Percentiles rank a stretch among this genome's conserved stretches.
phyloP scores from a whole-genome alignment of 768 basidiomycete genomes.

The Myochromella boudieri region DNA sequence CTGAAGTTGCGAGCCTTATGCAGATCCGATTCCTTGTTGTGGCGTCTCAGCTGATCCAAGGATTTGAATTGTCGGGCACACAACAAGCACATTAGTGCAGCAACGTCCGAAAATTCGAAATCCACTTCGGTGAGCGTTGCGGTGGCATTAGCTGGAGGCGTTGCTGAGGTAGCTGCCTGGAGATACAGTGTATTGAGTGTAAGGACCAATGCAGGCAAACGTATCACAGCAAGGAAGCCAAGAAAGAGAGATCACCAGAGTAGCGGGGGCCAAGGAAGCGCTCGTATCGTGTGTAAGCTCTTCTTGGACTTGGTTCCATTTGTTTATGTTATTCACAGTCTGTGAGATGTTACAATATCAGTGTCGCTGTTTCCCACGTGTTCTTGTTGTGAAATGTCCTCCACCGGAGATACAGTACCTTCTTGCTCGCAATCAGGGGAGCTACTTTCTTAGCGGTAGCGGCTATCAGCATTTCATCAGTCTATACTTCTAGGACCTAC shows the following conservation, averaged over 20 bases:
- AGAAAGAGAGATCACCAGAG: conserved; percentile 35
- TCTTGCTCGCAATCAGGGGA: conserved; percentile 82
- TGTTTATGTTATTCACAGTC: conserved; percentile 89
- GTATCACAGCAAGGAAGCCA: conserved; percentile 21
- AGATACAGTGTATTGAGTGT: conserved; percentile 23
- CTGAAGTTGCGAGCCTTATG: conserved; percentile 79
- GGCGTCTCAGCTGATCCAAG: conserved; percentile 80
- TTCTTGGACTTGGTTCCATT: conserved; percentile 96
- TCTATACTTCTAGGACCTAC: background rate
- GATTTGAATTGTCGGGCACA: conserved; percentile 94
- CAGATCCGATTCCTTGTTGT: conserved; percentile 91
- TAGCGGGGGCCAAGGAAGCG: conserved; percentile 19
- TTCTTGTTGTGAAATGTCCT: conserved; percentile 3
- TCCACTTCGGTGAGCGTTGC: conserved; percentile 52
- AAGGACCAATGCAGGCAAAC: conserved; percentile 24
- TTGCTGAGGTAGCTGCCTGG: conserved; percentile 24
- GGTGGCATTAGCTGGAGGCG: conserved; percentile 14
- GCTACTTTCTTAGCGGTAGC: conserved; percentile 68
- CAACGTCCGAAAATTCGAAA: conserved; percentile 81
- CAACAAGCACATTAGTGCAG: conserved; percentile 78
- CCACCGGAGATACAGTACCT: conserved; percentile 44
- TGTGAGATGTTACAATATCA: conserved; percentile 29
- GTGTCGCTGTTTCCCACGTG: conserved; percentile 5
- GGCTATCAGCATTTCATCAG: conserved; percentile 18
- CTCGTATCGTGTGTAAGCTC: conserved; percentile 61